These are phyloP conservation scores for Botrytis fabae DNA, from an alignment of 2,329 filamentous ascomycete species.

Conservation along the genomic window DNA sequence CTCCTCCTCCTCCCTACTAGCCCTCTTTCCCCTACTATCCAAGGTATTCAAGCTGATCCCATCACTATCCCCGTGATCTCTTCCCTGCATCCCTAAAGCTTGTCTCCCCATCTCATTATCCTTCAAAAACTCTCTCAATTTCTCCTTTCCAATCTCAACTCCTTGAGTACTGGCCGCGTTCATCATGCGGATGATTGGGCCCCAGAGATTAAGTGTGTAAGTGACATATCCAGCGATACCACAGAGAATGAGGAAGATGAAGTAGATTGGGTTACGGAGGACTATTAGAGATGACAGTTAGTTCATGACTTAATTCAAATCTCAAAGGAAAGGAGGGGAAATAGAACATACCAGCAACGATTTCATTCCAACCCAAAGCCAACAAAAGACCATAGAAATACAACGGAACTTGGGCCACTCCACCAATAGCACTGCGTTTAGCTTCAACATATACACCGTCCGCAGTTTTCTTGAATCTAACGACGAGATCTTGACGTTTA, in stretches of 20 bases:
- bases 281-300: conserved; percentile 55
- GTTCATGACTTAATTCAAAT: neutral
- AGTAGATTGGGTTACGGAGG: conserved; percentile 88
- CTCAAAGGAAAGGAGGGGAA: neutral
- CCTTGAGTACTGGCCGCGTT: conserved; percentile 87
- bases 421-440: conserved; percentile 93
- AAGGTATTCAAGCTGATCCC: conserved; percentile 59
- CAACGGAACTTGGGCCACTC: conserved; percentile 87
- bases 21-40: conserved; percentile 60
- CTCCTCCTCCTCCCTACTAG: conserved; percentile 55
- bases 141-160: conserved; percentile 87
- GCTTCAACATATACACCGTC: conserved; percentile 98
- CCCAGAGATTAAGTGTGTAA: conserved; percentile 91
- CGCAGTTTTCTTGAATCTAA: conserved; percentile 96
- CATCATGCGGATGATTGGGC: conserved; percentile 92
- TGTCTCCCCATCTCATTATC: conserved; percentile 81
- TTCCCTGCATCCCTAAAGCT: conserved; percentile 70
- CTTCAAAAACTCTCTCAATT: conserved; percentile 85
- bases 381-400: conserved; percentile 92
- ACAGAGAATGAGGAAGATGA: conserved; percentile 79
- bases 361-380: conserved; percentile 97
- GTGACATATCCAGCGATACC: conserved; percentile 81
- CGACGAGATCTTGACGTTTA: conserved; percentile 87
- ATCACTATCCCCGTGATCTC: conserved; percentile 46
- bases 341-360: conserved; percentile 74